phyloP scores from a whole-genome alignment of 1,284 basidiomycete species.

The Moesziomyces antarcticus region DNA sequence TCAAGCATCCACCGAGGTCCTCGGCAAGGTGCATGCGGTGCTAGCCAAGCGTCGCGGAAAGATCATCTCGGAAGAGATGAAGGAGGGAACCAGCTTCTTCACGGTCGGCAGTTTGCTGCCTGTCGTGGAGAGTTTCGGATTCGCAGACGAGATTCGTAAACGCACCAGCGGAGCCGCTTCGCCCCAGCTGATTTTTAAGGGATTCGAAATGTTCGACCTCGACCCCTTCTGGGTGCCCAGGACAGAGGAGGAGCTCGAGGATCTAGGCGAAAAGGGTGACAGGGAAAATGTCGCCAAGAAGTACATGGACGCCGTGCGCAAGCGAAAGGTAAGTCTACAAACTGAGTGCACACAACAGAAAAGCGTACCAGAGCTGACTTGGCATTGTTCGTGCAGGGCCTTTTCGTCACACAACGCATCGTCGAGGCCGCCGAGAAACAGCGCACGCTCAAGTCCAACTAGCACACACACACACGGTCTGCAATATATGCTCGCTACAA shows the following conservation, averaged over 20 bases:
- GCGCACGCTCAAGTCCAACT: constrained; percentile 66
- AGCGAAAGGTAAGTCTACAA: constrained; percentile 49
- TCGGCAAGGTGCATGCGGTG: constrained; percentile 97
- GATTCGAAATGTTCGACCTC: constrained; percentile 70
- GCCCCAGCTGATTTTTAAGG: constrained; percentile 95
- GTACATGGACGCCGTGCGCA: constrained; percentile 90
- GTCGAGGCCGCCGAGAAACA: constrained; percentile 67
- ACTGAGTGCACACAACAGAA: too few species aligned
- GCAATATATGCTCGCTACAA: too few species aligned
- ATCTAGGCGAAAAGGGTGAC: constrained; percentile 95
- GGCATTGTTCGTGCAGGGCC: constrained; percentile 24
- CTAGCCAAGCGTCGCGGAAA: constrained; percentile 88
- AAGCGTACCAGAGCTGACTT: too few species aligned
- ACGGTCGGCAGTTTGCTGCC: constrained; percentile 90
- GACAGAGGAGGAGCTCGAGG: constrained; percentile 96
- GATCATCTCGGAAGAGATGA: constrained; percentile 97
- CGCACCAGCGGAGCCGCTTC: constrained; percentile 95
- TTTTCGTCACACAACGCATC: constrained; percentile 57
- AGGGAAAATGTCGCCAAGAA: constrained; percentile 90
- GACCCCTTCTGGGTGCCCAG: constrained; percentile 99
- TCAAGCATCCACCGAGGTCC: constrained; percentile 94
- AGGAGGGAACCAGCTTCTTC: constrained; percentile 96
- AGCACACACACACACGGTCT: neutral
- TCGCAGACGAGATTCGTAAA: constrained; percentile 96
- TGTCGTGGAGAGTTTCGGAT: constrained; percentile 96